phyloP scores from a whole-genome alignment of 768 basidiomycete genomes.

The Boletus edulis region DNA sequence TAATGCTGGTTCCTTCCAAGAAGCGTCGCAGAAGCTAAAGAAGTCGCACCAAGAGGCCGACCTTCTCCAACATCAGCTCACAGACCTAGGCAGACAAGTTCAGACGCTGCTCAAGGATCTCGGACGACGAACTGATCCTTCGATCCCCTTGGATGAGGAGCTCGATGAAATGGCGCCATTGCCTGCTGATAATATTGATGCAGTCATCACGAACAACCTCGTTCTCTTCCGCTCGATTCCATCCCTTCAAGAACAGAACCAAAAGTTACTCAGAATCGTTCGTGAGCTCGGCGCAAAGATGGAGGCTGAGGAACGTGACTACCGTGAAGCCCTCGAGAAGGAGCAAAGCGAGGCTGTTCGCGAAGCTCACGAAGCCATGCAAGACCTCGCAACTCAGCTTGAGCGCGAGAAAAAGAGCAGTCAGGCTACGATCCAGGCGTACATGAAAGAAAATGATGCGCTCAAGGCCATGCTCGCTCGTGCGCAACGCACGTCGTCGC shows the following conservation, averaged over 20 bases:
- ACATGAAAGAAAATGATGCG: conserved; percentile 85
- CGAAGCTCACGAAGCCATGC: conserved; percentile 87
- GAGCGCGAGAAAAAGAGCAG: conserved; percentile 73
- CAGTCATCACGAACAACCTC: conserved; percentile 84
- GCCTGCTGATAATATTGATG: conserved; percentile 60
- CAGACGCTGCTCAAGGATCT: conserved; percentile 77
- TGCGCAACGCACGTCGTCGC: conserved; percentile 34
- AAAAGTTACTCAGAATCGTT: conserved; percentile 79
- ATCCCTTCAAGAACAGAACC: conserved; percentile 87
- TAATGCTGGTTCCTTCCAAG: conserved; percentile 51
- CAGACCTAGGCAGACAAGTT: conserved; percentile 83
- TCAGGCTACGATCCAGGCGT: conserved; percentile 72
- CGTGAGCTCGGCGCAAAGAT: conserved; percentile 81
- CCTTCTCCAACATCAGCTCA: conserved; percentile 70
- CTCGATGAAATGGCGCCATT: conserved; percentile 43
- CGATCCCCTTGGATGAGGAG: conserved; percentile 71
- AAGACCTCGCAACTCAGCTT: conserved; percentile 71
- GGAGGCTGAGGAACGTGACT: conserved; percentile 81
- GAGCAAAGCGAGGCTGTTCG: conserved; percentile 79
- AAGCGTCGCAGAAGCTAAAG: conserved; percentile 59
- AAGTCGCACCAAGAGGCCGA: conserved; percentile 61
- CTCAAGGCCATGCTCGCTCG: conserved; percentile 72
- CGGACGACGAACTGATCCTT: conserved; percentile 78
- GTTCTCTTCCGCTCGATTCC: conserved; percentile 82
- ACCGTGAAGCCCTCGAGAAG: conserved; percentile 62